Evolutionary conservation across 257 asterid genomes (phyloP).

Genomic region (Ilex aquifolium): DNA sequence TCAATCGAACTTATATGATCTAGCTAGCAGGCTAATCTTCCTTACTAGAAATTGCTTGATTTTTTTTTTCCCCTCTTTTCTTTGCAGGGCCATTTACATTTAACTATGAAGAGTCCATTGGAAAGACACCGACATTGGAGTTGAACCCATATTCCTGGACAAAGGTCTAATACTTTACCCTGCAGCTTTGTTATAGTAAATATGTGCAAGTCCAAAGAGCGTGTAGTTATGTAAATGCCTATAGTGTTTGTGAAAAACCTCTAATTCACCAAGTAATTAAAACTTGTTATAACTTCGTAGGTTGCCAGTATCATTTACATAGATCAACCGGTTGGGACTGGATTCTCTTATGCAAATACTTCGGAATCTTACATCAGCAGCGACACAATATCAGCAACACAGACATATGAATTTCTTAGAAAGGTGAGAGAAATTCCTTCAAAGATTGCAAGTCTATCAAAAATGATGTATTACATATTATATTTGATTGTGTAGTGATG

Average conservation of each 20-base stretch:
- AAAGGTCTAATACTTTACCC: background rate
- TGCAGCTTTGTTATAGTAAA: background rate
- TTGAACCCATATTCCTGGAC: conserved; percentile 6
- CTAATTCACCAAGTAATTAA: too few relatives aligned
- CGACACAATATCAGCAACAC: conserved; percentile 20
- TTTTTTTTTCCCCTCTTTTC: background rate
- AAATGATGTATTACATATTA: too few relatives aligned
- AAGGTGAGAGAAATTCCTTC: conserved; percentile 17
- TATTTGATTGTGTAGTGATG: too few relatives aligned
- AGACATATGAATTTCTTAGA: conserved; percentile 23
- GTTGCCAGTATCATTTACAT: conserved; percentile 40
- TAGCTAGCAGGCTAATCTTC: too few relatives aligned
- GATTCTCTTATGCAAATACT: conserved; percentile 38
- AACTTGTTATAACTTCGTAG: conserved; percentile 8
- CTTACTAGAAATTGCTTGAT: background rate
- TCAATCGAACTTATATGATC: too few relatives aligned
- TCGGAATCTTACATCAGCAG: conserved; percentile 14
- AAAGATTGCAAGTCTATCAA: too few relatives aligned
- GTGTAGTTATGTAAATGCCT: too few relatives aligned
- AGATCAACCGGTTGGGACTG: conserved; percentile 44
- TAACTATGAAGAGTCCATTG: conserved; percentile 9
- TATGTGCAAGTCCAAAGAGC: too few relatives aligned
- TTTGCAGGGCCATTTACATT: conserved; percentile 3
- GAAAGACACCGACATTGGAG: conserved; percentile 7
- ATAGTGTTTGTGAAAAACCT: too few relatives aligned